A percentile compares a stretch with the other conserved stretches of the same genome.
Conservation (phyloP, 2,329 filamentous ascomycete genomes). For the Colletotrichum incanum region DNA sequence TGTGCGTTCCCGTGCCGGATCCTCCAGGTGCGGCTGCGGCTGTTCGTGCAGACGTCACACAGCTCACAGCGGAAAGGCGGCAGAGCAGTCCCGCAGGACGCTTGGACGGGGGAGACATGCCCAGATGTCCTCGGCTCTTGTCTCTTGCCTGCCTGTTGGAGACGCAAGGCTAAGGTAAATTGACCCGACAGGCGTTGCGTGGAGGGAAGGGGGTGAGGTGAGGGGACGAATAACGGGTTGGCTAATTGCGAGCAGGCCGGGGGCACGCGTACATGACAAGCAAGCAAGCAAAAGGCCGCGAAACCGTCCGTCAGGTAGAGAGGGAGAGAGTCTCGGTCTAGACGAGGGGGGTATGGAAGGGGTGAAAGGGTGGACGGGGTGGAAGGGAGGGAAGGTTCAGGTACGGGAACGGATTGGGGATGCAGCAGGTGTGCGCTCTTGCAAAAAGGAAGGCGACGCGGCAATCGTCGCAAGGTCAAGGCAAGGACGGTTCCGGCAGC, state of each 20-base stretch:
- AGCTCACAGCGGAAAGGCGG: slow-evolving; percentile 38
- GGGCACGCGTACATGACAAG: slow-evolving; percentile 40
- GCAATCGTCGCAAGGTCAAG: slow-evolving; percentile 11
- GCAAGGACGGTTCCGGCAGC: slow-evolving; percentile 20
- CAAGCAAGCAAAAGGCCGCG: not conserved
- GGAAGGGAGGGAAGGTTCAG: slow-evolving; percentile 15
- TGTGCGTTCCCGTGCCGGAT: slow-evolving; percentile 48
- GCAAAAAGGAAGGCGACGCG: slow-evolving; percentile 9
- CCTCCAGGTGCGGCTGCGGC: slow-evolving; percentile 23
- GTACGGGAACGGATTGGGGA: slow-evolving; percentile 13
- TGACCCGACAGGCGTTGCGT: slow-evolving; percentile 6
- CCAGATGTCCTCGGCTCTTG: slow-evolving; percentile 13
- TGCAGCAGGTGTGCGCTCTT: slow-evolving; percentile 8
- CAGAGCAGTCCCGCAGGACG: slow-evolving; percentile 49
- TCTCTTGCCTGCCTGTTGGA: not conserved
- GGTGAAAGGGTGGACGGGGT: slow-evolving; percentile 18
- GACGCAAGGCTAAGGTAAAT: slow-evolving; percentile 5
- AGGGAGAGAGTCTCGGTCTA: slow-evolving; percentile 9
- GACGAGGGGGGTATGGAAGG: slow-evolving; percentile 21
- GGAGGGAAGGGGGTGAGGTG: slow-evolving; percentile 14
- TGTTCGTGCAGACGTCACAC: slow-evolving; percentile 43
- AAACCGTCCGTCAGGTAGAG: slow-evolving; percentile 8
- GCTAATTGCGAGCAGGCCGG: slow-evolving; percentile 39
- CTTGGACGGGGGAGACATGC: slow-evolving; percentile 51
- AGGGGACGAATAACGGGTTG: slow-evolving; percentile 38